Base-by-base conservation (phyloP, 2,329 filamentous ascomycete genomes). In the Colletotrichum horii region DNA sequence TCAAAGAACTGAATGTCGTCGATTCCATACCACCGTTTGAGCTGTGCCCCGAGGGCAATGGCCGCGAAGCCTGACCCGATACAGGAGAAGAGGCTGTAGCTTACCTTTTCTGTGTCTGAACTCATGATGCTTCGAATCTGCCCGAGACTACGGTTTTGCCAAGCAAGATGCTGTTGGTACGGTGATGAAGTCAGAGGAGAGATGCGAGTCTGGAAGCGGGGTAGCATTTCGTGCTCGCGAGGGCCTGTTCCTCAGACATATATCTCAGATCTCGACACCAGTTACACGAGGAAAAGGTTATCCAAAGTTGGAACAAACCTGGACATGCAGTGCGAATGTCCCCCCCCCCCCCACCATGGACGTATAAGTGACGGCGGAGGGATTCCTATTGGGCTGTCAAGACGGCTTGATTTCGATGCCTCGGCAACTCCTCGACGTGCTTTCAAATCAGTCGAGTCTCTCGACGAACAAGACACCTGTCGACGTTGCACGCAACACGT, bases 41-140 rank as follows among this genome's bases (percentile, higher is more conserved):
- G 81, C 30, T 89, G 88, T 55, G 89, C 91, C 15, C 89, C 92
- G 80, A 92, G 88, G 4, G 89, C 90, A 71, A 94, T 91, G 24
- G 88, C 92, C 0, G 91, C 92, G 78, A 92, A 89, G 16, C 92
- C 92, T 3, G 90, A 88, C 26, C 92, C 92, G 55, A 94, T 88
- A 77, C 83, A 86, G 67, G 83, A 83, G 75, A 87, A 87, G 75
- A 83, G 83, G 68, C 80, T 85, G 77, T 84, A 85, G 56, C 69
- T 74, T 62, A 66, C 36, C 24, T 71, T 60, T 8, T 19, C 48
- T 14, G 26, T n/a, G 34, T 64, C 28, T n/a, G 30, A 16, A 16
- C 36, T 24, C 19, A 55, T 68, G 24, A 16, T 22, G 16, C 19
- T 22, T 14, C 52, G n/a, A 8, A 11, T 14, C 11, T 3, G 6